phyloP scores from a whole-genome alignment of 805 yeast species.

The Cyberlindnera mississippiensis region DNA sequence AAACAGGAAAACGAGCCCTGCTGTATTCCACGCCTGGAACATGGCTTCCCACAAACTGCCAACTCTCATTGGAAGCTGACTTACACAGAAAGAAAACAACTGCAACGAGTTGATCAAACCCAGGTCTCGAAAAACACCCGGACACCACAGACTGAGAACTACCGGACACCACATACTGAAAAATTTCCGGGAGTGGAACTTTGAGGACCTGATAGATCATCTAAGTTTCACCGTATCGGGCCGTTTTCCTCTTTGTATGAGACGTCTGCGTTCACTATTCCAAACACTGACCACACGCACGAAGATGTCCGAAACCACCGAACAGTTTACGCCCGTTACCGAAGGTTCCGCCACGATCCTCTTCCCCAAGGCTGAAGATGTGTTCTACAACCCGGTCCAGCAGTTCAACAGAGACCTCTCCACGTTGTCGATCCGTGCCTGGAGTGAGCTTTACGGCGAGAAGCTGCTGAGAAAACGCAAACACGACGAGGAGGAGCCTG shows the following conservation, averaged over 20 bases:
- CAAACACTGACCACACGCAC: conserved; percentile 1
- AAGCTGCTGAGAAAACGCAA: conserved; percentile 30
- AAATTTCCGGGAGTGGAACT: neutral
- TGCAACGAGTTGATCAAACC: too few relatives aligned
- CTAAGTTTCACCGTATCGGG: too few relatives aligned
- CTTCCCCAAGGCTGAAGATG: conserved; percentile 76
- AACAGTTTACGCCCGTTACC: conserved; percentile 37
- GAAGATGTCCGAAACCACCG: conserved; percentile 8
- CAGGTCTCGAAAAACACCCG: too few relatives aligned
- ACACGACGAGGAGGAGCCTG: conserved; percentile 25
- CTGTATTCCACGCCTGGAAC: too few relatives aligned
- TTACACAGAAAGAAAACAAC: too few relatives aligned
- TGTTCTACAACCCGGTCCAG: conserved; percentile 94
- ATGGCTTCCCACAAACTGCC: too few relatives aligned
- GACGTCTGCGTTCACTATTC: neutral
- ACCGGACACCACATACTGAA: neutral
- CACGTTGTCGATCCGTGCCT: conserved; percentile 79
- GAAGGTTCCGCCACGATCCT: conserved; percentile 87
- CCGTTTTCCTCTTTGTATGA: conserved; percentile 3
- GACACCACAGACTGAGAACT: too few relatives aligned
- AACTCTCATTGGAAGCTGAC: neutral
- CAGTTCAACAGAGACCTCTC: conserved; percentile 94
- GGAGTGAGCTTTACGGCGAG: conserved; percentile 60
- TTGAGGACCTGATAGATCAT: too few relatives aligned
- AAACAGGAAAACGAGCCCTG: neutral